Evolutionary conservation across 2,329 filamentous ascomycete genomes (phyloP), one percentile per base, ranked within the genome.

Genomic region (Thermoascus crustaceus): DNA sequence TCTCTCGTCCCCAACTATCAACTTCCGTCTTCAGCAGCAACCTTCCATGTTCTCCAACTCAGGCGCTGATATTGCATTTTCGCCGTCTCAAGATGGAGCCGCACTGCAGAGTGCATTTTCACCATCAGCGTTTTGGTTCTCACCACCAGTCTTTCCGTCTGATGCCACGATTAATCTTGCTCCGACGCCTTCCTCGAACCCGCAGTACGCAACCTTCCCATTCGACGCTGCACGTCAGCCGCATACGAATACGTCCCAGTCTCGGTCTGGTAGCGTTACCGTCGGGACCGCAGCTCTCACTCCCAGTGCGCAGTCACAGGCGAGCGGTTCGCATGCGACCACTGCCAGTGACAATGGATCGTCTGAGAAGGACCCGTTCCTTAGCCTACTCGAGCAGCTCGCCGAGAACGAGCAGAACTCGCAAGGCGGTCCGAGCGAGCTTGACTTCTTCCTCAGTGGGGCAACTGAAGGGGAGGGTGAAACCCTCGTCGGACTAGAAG

Each of bases 321-420:
- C 41, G 40, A 58, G 54, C 42, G 59, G 47, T 42, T 58, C 40
- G 45, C 60, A 45, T 49, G 60, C 40, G 68, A 67, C 71, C 26
- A 69, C 65, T 7, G 72, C 69, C 39, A 68, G 67, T 0, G 69
- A 63, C 2, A 70, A 69, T 2, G 66, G 58, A 0, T 67, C 65
- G 2, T 72, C 79, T 13, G 84, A 89, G 46, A 87, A 84, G 48
- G 85, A 91, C 52, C 84, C 85, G 0, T 91, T 93, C 52, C 60
- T 91, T 25, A 83, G 76, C 42, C 61, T 91, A 26, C 64, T 91
- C 22, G 85, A 91, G 55, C 84, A 91, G 60, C 68, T 91, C 39
- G 85, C 84, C 0, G 84, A 91, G 58, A 87, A 85, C 49, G 84
- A 89, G 58, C 74, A 82, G 35, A 69, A 70, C 26, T 68, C 41